A percentile compares a stretch with the other conserved stretches of the same genome.
Evolutionary conservation across 2,329 filamentous ascomycete species (phyloP).

Genomic region (Anisogramma anomala): DNA sequence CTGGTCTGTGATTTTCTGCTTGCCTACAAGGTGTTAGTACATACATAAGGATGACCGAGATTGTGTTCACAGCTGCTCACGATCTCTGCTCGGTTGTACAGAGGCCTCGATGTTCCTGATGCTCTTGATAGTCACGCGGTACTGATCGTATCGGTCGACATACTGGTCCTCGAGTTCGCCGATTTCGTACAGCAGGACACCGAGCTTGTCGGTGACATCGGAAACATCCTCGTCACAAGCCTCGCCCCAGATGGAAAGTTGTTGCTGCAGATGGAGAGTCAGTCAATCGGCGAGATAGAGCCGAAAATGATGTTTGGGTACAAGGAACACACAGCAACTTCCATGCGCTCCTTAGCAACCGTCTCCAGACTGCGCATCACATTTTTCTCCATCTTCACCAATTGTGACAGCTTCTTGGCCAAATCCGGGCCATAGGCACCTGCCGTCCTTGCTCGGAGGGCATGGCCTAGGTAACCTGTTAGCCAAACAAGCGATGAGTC

Average conservation of each 20-base stretch:
- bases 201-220: conserved; percentile 97
- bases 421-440: conserved; percentile 76
- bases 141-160: conserved; percentile 97
- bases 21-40: conserved; percentile 46
- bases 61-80: conserved; percentile 40
- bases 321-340: conserved; percentile 66
- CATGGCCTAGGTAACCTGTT: conserved; percentile 39
- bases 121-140: conserved; percentile 97
- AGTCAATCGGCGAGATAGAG: background rate
- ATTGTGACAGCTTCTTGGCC: conserved; percentile 91
- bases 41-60: background rate
- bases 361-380: conserved; percentile 97
- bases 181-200: conserved; percentile 95
- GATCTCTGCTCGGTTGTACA: conserved; percentile 93
- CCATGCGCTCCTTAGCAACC: conserved; percentile 93
- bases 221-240: conserved; percentile 93
- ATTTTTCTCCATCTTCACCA: conserved; percentile 99
- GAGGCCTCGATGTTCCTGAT: conserved; percentile 98
- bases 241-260: conserved; percentile 97
- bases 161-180: conserved; percentile 97
- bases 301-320: no score
- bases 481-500: conserved; percentile 12
- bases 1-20: conserved; percentile 98
- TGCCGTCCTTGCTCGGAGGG: conserved; percentile 60
- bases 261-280: conserved; percentile 55